Evolutionary conservation across 805 yeast species (phyloP), one percentile per base, ranked within the genome.

Genomic region (Zygosaccharomyces kombuchaensis): DNA sequence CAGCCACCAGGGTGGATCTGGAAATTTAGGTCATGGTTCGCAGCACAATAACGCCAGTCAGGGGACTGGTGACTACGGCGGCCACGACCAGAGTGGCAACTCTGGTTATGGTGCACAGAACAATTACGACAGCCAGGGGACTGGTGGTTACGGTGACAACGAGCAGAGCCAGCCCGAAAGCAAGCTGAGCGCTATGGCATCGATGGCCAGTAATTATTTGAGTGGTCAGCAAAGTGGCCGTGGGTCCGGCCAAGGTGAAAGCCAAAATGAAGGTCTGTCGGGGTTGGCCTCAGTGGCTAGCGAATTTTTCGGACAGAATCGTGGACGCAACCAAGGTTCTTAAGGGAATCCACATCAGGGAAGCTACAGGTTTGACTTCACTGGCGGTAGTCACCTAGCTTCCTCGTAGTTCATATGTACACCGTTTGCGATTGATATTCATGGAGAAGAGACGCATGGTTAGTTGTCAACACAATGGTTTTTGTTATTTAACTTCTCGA

Each of bases 201-300:
- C 41, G 13, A 38, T 38, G 41, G 41, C 41, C 14, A 27, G 34
- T 17, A 38, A 38, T 16, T 38, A 38, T 12, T 16, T 38, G n/a
- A n/a, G 34, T 17, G 41, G 34, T 1, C 34, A 36, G 14, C 19
- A 22, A 19, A 38, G 25, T 9, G 27, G 9, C 9, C 16, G 4
- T 26, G 41, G 22, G 2, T 26, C 34, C 12, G 14, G 14, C 27
- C 38, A 35, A 9, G 14, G 25, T 27, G 41, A 17, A 38, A 25
- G 41, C 31, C 31, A 23, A 9, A 27, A 9, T 27, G 41, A 22
- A n/a, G 41, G 41, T 2, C 22, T 38, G 7, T 38, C 41, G 16
- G 22, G 31, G 6, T 17, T 38, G 14, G 41, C 41, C 8, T 38
- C 41, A 6, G 41, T 38, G 31, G 41, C 41, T 9, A 38, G 41